Base-by-base conservation (phyloP, 2,329 filamentous ascomycete species). In the Claviceps pazoutovae region DNA sequence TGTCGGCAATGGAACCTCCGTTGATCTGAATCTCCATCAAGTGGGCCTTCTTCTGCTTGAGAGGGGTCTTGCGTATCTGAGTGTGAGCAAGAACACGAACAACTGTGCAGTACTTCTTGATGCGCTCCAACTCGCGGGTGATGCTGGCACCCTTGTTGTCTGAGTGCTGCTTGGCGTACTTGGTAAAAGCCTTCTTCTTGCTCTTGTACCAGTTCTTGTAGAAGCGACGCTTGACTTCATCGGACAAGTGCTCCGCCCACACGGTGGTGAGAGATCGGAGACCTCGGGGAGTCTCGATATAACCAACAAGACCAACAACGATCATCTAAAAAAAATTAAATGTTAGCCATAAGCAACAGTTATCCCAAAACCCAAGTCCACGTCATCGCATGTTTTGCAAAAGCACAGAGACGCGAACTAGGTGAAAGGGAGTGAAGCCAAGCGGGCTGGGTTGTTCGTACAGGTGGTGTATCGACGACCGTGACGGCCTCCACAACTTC, bases 161-260 rank as follows among this genome's bases (percentile, higher is more conserved):
- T 60, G 91, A 89, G 85, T 97, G 88, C 84, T 95, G 91, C 88
- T 97, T 98, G 80, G 93, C 88, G 79, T 98, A 98, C 82, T 95
- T 96, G 82, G 93, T 98, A 82, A 98, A 98, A 58, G 93, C 93
- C 91, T 98, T 98, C 88, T 96, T 97, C 90, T 98, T 98, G 83
- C 84, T 89, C 86, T 95, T 95, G 87, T 98, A 98, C 93, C 93
- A 98, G 86, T 98, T 98, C 89, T 97, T 97, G 88, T 98, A 98
- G 88, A 98, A 98, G 72, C 93, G 88, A 69, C 93, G 88, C 86
- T 95, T 95, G 75, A 98, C 72, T 79, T 97, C 93, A 75, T 98
- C 93, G 76, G 86, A 88, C 75, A 98, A 76, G 75, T 98, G 93
- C 84, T 97, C 93, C 70, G 93, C 93, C 93, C 93, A 98, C 72